Base-by-base conservation (phyloP, 257 asterid genomes). In the Verbascum thapsus region DNA sequence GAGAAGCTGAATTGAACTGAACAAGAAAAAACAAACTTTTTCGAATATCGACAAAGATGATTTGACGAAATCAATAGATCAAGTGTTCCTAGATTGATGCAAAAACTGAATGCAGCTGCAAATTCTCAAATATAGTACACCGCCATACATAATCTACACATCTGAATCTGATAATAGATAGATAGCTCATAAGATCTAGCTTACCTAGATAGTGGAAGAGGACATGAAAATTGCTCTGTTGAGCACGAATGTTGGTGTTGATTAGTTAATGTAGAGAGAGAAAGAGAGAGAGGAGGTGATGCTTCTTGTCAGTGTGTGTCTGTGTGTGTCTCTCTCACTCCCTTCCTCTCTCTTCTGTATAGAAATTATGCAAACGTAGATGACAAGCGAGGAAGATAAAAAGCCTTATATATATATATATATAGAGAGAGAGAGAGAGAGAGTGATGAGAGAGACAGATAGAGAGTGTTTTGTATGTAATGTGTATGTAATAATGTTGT, bases 151-250 rank as follows among this genome's bases (percentile, higher is more conserved):
- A 38, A 12, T 67, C 10, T 38, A 17, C 17, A 13, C 49, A 43
- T 8, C n/a, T 11, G 7, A 11, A 54, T 32, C 10, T 19, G 30
- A 53, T 12, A n/a, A n/a, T n/a, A n/a, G n/a, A n/a, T n/a, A n/a
- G n/a, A n/a, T n/a, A n/a, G n/a, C n/a, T n/a, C n/a, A n/a, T 48
- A 40, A 67, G 78, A 76, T 76, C 81, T 63, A 64, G 70, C 63
- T 30, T 30, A 68, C 44, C 15, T 59, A 13, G 78, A 69, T 72
- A 64, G 64, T 19, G 67, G 41, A 38, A 48, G 44, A 68, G 53
- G 53, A 48, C 62, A 51, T 26, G 26, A 57, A 74, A 73, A 64
- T 63, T 56, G 69, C 41, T 62, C 38, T 52, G 65, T 53, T 44
- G 61, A 64, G 71, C 75, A 65, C 32, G 61, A 69, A 75, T 56